Percentiles rank a stretch among this genome's conserved stretches.
Evolutionary conservation across 257 asterid genomes (phyloP).

Genomic region (Ophiorrhiza pumila): DNA sequence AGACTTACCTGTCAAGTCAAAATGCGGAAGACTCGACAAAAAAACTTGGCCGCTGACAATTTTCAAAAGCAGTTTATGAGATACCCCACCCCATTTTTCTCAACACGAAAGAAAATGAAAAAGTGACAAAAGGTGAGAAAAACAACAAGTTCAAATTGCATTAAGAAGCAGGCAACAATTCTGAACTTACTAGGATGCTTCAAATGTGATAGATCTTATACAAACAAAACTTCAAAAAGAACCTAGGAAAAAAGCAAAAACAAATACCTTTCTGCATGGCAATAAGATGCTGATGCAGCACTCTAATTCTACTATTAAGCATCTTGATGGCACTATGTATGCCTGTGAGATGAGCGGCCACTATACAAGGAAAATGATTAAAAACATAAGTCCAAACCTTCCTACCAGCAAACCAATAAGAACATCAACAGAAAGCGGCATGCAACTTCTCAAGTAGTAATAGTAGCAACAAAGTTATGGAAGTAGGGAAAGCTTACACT

Average conservation of each 20-base stretch:
- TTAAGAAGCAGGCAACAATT: constrained; percentile 6
- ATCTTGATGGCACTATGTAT: constrained; percentile 95
- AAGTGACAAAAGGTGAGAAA: neutral
- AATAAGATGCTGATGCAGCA: constrained; percentile 78
- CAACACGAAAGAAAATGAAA: neutral
- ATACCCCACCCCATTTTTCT: neutral
- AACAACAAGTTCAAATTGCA: neutral
- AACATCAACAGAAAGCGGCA: neutral
- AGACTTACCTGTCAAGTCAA: no score
- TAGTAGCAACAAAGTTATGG: neutral
- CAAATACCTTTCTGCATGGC: constrained; percentile 84
- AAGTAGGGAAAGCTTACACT: constrained; percentile 46
- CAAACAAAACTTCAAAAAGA: constrained; percentile 1
- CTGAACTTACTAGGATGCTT: neutral
- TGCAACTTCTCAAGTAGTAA: no score
- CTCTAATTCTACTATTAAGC: constrained; percentile 88
- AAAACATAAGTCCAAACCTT: neutral
- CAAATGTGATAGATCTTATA: no score
- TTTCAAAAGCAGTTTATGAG: no score
- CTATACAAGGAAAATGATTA: constrained; percentile 28
- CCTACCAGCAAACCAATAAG: neutral
- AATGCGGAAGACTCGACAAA: no score
- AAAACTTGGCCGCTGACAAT: no score
- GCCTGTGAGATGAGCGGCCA: constrained; percentile 99
- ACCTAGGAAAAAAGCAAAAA: constrained; percentile 7